Conservation (phyloP, 2,329 filamentous ascomycete species). For the Neobulgaria alba region DNA sequence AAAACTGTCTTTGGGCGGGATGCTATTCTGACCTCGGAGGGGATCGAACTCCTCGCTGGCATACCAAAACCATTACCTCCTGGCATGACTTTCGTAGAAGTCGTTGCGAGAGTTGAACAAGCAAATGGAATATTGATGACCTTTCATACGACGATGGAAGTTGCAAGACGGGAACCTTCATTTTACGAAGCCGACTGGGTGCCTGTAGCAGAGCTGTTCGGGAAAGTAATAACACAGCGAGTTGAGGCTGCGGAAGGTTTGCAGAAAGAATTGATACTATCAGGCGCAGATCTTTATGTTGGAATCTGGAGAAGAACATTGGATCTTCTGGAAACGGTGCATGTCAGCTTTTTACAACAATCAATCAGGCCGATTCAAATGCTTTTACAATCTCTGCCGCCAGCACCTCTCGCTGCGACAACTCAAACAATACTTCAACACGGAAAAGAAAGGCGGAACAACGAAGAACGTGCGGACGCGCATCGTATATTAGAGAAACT, state of each 20-base stretch:
- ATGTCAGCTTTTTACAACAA: slow-evolving; percentile 1
- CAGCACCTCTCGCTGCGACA: slow-evolving; percentile 7
- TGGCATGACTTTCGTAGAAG: slow-evolving; percentile 12
- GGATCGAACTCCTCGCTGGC: slow-evolving; percentile 21
- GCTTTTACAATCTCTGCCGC: slow-evolving; percentile 4
- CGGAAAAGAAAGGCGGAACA: slow-evolving; percentile 8
- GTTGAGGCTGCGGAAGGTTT: slow-evolving; percentile 3
- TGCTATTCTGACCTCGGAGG: slow-evolving; percentile 19
- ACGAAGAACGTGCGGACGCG: slow-evolving; percentile 5
- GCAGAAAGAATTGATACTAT: slow-evolving; percentile 2
- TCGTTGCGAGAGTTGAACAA: slow-evolving; percentile 7
- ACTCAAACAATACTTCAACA: slow-evolving; percentile 9
- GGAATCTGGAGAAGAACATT: slow-evolving; percentile 9
- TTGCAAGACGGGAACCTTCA: slow-evolving; percentile 13
- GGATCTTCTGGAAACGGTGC: slow-evolving; percentile 6
- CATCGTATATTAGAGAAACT: slow-evolving; percentile 15
- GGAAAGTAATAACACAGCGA: slow-evolving; percentile 6
- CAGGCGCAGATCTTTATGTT: slow-evolving; percentile 5
- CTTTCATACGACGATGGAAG: slow-evolving; percentile 8
- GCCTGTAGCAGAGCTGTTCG: slow-evolving; percentile 6
- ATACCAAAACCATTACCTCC: slow-evolving; percentile 27
- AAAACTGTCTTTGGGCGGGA: slow-evolving; percentile 20
- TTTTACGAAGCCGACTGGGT: slow-evolving; percentile 8
- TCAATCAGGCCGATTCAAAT: background rate
- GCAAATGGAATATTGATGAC: slow-evolving; percentile 10